Conservation (phyloP, 306 rosid genomes). For the Corylus heterophylla region DNA sequence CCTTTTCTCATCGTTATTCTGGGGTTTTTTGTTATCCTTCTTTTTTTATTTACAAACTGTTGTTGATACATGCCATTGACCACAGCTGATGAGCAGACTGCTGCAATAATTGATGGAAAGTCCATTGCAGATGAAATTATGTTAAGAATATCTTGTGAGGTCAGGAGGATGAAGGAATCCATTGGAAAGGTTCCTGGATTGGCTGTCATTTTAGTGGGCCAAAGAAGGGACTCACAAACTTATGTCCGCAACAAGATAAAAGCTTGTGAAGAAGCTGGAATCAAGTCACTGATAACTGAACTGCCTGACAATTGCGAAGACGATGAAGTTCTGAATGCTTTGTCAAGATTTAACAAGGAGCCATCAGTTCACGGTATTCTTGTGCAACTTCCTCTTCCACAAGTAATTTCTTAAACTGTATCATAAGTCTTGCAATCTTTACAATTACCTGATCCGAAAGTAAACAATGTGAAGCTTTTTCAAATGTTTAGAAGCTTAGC, state of each 20-base stretch:
- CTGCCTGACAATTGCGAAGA: constrained; percentile 65
- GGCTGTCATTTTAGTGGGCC: constrained; percentile 81
- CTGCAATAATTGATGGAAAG: constrained; percentile 71
- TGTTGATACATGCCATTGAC: constrained; percentile 22
- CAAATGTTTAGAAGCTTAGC: constrained; percentile 4
- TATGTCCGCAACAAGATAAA: constrained; percentile 81
- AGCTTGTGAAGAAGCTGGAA: constrained; percentile 89
- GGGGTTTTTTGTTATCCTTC: constrained; percentile 18
- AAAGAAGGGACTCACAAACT: constrained; percentile 77
- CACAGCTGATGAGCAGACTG: constrained; percentile 49
- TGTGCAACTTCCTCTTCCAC: constrained; percentile 96
- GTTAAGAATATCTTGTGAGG: constrained; percentile 65
- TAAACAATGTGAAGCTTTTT: constrained; percentile 1
- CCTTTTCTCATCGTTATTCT: constrained; percentile 11
- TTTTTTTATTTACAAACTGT: constrained; percentile 6
- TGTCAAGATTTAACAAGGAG: constrained; percentile 63
- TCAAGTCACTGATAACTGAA: constrained; percentile 53
- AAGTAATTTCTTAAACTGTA: constrained; percentile 68
- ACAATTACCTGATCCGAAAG: constrained; percentile 19
- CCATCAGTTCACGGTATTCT: constrained; percentile 89
- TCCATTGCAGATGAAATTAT: constrained; percentile 62
- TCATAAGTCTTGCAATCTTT: constrained; percentile 18
- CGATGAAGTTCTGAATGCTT: constrained; percentile 55
- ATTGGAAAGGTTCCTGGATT: constrained; percentile 80
- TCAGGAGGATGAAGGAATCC: constrained; percentile 68